Evolutionary conservation across 169 alveolate species (phyloP).

Genomic region (Eimeria necatrix): DNA sequence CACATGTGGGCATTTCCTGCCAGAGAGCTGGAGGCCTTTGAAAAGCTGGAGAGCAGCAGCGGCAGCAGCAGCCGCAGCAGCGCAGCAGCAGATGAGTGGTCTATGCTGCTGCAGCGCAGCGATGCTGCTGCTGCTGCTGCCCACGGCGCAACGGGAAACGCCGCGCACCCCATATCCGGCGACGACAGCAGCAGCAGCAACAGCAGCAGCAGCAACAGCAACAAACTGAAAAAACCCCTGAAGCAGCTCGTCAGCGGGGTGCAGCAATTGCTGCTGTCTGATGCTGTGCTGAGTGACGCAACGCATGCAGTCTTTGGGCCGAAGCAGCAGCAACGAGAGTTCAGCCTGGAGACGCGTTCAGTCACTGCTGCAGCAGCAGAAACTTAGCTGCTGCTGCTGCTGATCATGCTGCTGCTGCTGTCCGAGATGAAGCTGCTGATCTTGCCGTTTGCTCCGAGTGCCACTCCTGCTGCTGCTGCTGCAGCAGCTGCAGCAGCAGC

Average conservation of each 20-base stretch:
- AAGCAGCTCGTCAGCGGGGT: constrained; percentile 14
- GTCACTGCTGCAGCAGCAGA: background rate
- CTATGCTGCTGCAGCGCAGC: background rate
- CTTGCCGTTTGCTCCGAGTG: background rate
- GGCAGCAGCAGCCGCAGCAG: no score
- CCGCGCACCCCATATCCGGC: no score
- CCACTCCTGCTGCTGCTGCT: constrained; percentile 3
- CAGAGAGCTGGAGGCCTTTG: background rate
- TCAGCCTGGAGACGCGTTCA: background rate
- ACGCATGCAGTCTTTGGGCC: constrained; percentile 42
- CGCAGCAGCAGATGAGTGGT: background rate
- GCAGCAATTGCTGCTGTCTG: constrained; percentile 28
- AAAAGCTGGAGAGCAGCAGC: background rate
- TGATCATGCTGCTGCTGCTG: background rate
- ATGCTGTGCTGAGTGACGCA: constrained; percentile 51
- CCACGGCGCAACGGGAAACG: no score
- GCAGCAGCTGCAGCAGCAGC: constrained; percentile 1
- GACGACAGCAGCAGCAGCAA: background rate
- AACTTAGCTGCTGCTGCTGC: no score
- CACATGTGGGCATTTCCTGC: background rate
- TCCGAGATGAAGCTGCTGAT: background rate
- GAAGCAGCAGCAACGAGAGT: background rate
- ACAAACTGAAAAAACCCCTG: constrained; percentile 2
- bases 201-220: constrained; percentile 11
- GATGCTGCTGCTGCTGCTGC: background rate